Evolutionary conservation across 2,329 filamentous ascomycete species (phyloP).

Genomic region (Botrytis medusae): DNA sequence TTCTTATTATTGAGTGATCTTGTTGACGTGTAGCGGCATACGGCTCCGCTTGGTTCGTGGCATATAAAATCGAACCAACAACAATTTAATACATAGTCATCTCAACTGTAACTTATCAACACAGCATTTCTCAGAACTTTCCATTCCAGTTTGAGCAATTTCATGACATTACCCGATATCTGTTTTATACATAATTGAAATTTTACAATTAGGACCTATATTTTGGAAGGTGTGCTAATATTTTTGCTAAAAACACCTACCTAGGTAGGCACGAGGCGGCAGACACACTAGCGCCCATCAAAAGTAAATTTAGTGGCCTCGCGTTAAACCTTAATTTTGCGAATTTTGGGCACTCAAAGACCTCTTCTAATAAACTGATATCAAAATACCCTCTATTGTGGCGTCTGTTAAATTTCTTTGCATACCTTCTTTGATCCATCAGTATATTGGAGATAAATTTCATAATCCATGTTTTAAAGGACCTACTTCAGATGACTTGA

Average conservation of each 20-base stretch:
- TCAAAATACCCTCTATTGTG: constrained; percentile 8
- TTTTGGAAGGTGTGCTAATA: neutral
- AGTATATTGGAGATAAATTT: constrained; percentile 4
- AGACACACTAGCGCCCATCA: constrained; percentile 9
- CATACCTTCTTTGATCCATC: constrained; percentile 3
- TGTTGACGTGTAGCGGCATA: neutral
- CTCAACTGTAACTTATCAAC: neutral
- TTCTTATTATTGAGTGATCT: neutral
- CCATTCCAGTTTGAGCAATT: neutral
- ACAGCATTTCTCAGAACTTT: neutral
- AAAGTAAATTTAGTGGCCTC: constrained; percentile 17
- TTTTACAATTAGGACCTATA: neutral
- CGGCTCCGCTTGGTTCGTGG: neutral
- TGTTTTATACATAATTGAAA: neutral
- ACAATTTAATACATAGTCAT: neutral
- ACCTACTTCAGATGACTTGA: constrained; percentile 22
- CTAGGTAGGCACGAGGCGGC: neutral
- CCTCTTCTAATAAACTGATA: neutral
- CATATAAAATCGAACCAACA: neutral
- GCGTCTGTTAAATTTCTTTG: constrained; percentile 10
- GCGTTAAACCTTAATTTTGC: constrained; percentile 24
- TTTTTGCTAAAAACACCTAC: neutral
- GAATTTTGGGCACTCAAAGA: constrained; percentile 20
- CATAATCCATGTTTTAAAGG: constrained; percentile 18
- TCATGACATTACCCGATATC: neutral